Evolutionary conservation across 164 flowering plant species (phyloP).

Genomic region (Paratinospora sagittata): DNA sequence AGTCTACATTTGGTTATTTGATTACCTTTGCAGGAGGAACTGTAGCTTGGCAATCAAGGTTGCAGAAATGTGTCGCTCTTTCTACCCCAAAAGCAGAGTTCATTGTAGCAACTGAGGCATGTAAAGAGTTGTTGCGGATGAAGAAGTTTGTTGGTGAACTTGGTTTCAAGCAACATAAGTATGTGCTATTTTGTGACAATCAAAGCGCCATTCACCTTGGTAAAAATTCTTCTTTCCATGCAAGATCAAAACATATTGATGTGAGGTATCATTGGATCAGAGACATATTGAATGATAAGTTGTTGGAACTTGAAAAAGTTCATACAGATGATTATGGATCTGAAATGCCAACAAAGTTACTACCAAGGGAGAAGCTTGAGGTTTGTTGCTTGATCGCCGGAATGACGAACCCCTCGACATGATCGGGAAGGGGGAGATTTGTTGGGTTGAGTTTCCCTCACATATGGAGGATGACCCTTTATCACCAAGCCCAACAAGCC

Average conservation of each 20-base stretch:
- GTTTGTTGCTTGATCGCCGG: too few species aligned
- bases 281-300: neutral
- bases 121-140: neutral
- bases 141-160: neutral
- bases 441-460: too few species aligned
- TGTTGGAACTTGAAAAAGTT: neutral
- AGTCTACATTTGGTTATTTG: too few species aligned
- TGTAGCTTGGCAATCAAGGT: neutral
- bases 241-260: neutral
- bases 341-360: neutral
- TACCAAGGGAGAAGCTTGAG: neutral
- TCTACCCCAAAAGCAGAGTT: too few species aligned
- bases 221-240: neutral
- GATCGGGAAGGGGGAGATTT: too few species aligned
- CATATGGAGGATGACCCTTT: too few species aligned
- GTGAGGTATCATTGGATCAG: neutral
- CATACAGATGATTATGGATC: neutral
- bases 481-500: too few species aligned
- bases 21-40: neutral
- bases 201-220: neutral
- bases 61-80: too few species aligned
- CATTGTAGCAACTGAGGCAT: too few species aligned
- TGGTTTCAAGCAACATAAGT: neutral
- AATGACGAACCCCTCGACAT: too few species aligned
- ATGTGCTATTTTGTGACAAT: neutral